These are phyloP conservation scores for Malus hybrid DNA, from an alignment of 331 rosid species.

Conservation along the genomic window DNA sequence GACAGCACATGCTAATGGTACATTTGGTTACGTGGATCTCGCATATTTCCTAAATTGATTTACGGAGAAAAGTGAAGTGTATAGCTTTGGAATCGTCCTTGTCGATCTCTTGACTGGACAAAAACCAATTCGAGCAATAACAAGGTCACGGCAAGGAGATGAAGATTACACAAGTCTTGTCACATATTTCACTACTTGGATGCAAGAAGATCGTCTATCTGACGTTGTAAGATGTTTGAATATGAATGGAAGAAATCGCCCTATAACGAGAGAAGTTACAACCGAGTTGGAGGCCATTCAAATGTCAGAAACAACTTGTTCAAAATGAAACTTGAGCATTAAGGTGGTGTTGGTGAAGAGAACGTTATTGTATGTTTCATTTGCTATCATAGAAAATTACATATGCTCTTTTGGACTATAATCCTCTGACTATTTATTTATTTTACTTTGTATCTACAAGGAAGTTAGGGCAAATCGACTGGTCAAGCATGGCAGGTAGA, in stretches of 20 bases:
- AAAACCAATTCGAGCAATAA: background rate
- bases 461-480: too few species aligned
- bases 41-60: constrained; percentile 17
- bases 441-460: too few species aligned
- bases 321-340: too few species aligned
- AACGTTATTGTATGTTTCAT: background rate
- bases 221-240: constrained; percentile 7
- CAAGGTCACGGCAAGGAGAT: background rate
- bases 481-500: too few species aligned
- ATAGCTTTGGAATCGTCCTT: constrained; percentile 21
- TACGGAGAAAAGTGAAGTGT: constrained; percentile 16
- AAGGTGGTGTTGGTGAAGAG: too few species aligned
- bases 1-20: constrained; percentile 1
- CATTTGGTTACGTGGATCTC: constrained; percentile 19
- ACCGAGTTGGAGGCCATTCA: constrained; percentile 4
- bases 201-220: background rate
- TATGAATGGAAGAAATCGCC: constrained; percentile 13
- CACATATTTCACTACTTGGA: background rate
- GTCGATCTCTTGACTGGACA: constrained; percentile 15
- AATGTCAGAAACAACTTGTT: background rate
- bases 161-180: background rate
- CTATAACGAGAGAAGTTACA: constrained; percentile 12
- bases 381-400: background rate
- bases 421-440: too few species aligned
- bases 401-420: background rate